These are phyloP conservation scores for Apiosordaria backusii DNA, from an alignment of 495 filamentous ascomycete species.

Conservation along the genomic window DNA sequence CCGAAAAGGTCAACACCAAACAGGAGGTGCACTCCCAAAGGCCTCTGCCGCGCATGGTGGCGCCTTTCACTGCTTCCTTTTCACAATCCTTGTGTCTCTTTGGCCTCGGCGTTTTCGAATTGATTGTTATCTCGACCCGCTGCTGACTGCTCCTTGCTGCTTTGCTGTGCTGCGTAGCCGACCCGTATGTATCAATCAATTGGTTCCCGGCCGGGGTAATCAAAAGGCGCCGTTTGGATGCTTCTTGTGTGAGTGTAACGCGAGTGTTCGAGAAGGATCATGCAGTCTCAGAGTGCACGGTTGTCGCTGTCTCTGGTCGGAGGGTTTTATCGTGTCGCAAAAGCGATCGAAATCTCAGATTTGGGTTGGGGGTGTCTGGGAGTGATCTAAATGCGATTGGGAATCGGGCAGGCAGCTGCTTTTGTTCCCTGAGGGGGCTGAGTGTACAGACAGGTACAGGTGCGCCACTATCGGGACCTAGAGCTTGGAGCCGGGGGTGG, in stretches of 20 bases:
- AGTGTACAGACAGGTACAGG: slow-evolving; percentile 6
- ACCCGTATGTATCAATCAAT: not conserved
- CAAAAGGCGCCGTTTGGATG: not conserved
- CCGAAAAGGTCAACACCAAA: not conserved
- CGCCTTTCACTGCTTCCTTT: not conserved
- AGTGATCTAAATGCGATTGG: not conserved
- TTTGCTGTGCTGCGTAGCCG: not conserved
- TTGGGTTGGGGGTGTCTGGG: not conserved
- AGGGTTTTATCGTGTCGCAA: not conserved
- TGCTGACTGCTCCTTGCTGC: not conserved
- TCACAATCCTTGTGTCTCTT: not conserved
- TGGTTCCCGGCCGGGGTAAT: not conserved
- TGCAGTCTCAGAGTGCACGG: not conserved
- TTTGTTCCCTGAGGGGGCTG: slow-evolving; percentile 18
- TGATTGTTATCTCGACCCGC: not conserved
- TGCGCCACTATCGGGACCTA: slow-evolving; percentile 8
- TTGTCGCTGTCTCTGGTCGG: not conserved
- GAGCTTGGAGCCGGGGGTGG: not conserved
- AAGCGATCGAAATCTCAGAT: not conserved
- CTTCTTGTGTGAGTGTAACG: not conserved
- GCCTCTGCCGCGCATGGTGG: not conserved
- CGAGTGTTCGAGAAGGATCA: not conserved
- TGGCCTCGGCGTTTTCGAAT: not conserved
- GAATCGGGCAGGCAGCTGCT: slow-evolving; percentile 19
- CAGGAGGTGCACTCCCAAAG: not conserved